Evolutionary conservation across 139 green algal species (phyloP).

Genomic region (Tetratostichococcus sp.): DNA sequence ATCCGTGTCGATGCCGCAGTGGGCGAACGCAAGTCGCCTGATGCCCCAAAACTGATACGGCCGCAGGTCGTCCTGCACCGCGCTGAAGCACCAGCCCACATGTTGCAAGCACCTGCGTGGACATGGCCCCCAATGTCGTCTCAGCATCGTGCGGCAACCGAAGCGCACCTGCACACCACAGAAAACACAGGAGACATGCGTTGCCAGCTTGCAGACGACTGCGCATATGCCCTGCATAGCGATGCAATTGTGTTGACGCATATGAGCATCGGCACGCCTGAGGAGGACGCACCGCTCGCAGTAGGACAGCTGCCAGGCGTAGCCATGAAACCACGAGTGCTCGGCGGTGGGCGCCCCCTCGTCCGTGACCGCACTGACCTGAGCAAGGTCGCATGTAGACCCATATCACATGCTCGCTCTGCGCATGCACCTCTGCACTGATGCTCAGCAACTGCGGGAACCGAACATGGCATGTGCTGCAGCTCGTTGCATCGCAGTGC

Average conservation of each 20-base stretch:
- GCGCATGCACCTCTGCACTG: no score
- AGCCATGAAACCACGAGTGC: conserved; percentile 57
- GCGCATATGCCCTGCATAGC: no score
- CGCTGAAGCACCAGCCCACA: not conserved
- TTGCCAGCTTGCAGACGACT: no score
- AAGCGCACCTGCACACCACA: not conserved
- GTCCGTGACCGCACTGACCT: conserved; percentile 5
- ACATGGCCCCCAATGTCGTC: not conserved
- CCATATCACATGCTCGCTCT: no score
- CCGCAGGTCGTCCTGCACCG: not conserved
- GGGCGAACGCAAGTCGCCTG: not conserved
- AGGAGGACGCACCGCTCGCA: conserved; percentile 12
- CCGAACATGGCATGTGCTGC: not conserved
- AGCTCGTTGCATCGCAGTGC: no score
- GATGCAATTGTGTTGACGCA: no score
- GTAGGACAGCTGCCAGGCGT: conserved; percentile 49
- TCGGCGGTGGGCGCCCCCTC: conserved; percentile 40
- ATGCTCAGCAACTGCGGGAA: no score
- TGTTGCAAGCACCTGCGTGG: not conserved
- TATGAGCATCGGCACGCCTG: no score
- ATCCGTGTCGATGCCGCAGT: not conserved
- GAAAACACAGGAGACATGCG: no score
- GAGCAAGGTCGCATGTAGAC: not conserved
- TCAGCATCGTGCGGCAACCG: not conserved
- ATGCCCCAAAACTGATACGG: not conserved